A percentile compares a stretch with the other conserved stretches of the same genome.
phyloP scores from a whole-genome alignment of 1,139 yeast genomes.

The Lipomyces yarrowii region DNA sequence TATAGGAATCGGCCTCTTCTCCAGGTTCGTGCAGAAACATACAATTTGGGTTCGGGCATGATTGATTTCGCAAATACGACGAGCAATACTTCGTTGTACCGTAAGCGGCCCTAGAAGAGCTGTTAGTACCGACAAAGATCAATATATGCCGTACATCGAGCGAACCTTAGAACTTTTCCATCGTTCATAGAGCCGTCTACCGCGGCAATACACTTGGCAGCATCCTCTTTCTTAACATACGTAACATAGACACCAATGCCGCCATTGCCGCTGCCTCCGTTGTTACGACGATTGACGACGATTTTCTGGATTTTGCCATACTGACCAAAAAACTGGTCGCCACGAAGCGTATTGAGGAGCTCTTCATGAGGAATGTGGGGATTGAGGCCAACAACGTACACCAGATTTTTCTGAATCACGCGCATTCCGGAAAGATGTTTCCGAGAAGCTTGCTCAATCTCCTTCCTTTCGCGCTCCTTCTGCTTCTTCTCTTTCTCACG shows the following conservation, averaged over 20 bases:
- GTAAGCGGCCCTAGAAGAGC: slow-evolving; percentile 71
- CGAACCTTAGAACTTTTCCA: slow-evolving; percentile 63
- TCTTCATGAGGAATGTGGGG: slow-evolving; percentile 92
- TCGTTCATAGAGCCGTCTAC: slow-evolving; percentile 94
- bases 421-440: slow-evolving; percentile 96
- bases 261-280: slow-evolving; percentile 54
- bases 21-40: slow-evolving; percentile 99
- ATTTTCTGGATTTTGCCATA: slow-evolving; percentile 94
- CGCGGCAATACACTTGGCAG: slow-evolving; percentile 87
- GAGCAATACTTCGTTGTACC: slow-evolving; percentile 99
- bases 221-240: slow-evolving; percentile 89
- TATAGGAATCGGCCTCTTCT: slow-evolving; percentile 91
- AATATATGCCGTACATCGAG: neutral
- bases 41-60: slow-evolving; percentile 98
- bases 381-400: slow-evolving; percentile 92
- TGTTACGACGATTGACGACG: slow-evolving; percentile 78
- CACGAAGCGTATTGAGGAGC: slow-evolving; percentile 76
- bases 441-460: slow-evolving; percentile 79
- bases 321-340: slow-evolving; percentile 96
- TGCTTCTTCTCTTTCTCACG: slow-evolving; percentile 86
- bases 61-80: slow-evolving; percentile 88
- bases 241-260: slow-evolving; percentile 97
- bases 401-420: slow-evolving; percentile 95
- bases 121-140: slow-evolving; percentile 1
- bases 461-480: slow-evolving; percentile 88